Percentiles rank a stretch among this genome's conserved stretches.
Conservation (phyloP, 2,329 filamentous ascomycete species). For the Alternaria sp. region DNA sequence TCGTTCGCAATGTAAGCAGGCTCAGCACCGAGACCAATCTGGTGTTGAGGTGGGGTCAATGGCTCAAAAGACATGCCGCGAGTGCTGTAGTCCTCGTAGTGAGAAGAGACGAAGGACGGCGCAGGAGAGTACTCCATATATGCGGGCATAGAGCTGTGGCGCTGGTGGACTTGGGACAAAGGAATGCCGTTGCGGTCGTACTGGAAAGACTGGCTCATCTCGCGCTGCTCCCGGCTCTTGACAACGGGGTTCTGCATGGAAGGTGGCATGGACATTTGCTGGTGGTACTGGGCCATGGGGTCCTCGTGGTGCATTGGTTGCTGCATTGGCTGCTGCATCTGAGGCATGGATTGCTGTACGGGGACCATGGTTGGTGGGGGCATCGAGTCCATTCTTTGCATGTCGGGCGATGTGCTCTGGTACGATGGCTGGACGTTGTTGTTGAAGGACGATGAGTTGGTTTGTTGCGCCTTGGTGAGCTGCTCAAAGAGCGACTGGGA, state of each 20-base stretch:
- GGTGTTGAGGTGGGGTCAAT: constrained; percentile 92
- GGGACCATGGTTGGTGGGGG: constrained; percentile 85
- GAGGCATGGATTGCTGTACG: constrained; percentile 31
- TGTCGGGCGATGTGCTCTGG: constrained; percentile 85
- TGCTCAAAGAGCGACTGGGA: constrained; percentile 99
- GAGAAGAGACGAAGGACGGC: constrained; percentile 97
- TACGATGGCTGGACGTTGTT: constrained; percentile 69
- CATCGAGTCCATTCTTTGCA: constrained; percentile 93
- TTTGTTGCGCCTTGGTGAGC: constrained; percentile 98
- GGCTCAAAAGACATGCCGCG: constrained; percentile 96
- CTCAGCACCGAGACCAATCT: constrained; percentile 79
- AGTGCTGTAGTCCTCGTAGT: constrained; percentile 97
- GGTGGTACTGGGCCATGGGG: constrained; percentile 72
- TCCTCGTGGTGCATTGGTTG: constrained; percentile 65
- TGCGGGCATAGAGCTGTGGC: constrained; percentile 97
- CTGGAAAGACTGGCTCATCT: constrained; percentile 74
- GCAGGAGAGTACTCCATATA: constrained; percentile 98
- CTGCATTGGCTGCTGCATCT: constrained; percentile 56
- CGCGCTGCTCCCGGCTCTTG: constrained; percentile 85
- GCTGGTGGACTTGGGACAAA: constrained; percentile 81
- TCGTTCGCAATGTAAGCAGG: constrained; percentile 98
- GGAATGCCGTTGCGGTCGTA: constrained; percentile 94
- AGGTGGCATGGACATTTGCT: constrained; percentile 75
- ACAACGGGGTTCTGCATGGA: constrained; percentile 75
- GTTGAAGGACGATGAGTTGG: constrained; percentile 95